These are phyloP conservation scores for Ceratobasidium sp. DNA, from an alignment of 1,284 basidiomycete genomes.

Conservation along the genomic window DNA sequence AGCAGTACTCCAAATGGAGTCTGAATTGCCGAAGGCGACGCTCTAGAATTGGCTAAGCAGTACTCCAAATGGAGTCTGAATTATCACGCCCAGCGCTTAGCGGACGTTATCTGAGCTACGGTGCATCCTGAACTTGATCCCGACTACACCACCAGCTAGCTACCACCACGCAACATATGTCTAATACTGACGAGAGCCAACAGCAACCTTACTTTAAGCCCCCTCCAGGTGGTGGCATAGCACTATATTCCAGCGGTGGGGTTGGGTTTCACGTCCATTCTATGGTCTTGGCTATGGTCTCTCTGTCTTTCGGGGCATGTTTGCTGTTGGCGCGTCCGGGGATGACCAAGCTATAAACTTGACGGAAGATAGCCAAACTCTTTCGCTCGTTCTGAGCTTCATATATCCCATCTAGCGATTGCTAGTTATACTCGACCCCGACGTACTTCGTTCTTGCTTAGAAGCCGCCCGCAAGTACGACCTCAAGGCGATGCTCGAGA, in stretches of 20 bases:
- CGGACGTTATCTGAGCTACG: too few relatives aligned
- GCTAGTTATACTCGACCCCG: not conserved
- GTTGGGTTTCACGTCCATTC: slow-evolving; percentile 13
- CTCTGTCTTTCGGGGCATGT: slow-evolving; percentile 32
- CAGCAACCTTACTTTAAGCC: not conserved
- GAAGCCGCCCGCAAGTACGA: not conserved
- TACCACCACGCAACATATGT: too few relatives aligned
- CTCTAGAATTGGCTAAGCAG: too few relatives aligned
- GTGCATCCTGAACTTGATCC: too few relatives aligned
- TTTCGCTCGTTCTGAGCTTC: slow-evolving; percentile 10
- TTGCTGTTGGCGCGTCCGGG: not conserved
- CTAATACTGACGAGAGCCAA: too few relatives aligned
- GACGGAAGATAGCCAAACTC: not conserved
- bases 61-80: too few relatives aligned
- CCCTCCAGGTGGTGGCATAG: slow-evolving; percentile 23
- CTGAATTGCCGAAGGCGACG: too few relatives aligned
- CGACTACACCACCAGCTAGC: too few relatives aligned
- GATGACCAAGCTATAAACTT: not conserved
- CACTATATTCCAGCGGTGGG: not conserved
- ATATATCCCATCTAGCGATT: slow-evolving; percentile 19
- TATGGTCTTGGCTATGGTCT: slow-evolving; percentile 12
- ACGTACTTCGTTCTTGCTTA: slow-evolving; percentile 12
- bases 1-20: too few relatives aligned
- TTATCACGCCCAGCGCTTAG: too few relatives aligned
- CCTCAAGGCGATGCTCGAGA: not conserved